Base-by-base conservation (phyloP, 2,329 filamentous ascomycete species). In the Neospermospora avenae region DNA sequence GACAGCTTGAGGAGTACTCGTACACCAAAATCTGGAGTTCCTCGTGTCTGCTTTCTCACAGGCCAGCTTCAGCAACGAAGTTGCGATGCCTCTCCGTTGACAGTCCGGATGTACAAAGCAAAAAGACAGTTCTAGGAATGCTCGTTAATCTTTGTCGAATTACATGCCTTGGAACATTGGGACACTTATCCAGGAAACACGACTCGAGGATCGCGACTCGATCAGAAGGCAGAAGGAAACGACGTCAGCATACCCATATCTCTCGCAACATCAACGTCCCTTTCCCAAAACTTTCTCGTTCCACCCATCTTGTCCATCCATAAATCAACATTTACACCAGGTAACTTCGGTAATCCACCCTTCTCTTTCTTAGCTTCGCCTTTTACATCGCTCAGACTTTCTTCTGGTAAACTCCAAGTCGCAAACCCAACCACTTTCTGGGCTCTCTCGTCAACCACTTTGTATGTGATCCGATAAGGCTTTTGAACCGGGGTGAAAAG, bases 31-130 rank as follows among this genome's bases (percentile, higher is more conserved):
- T 16, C 55, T 64, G 0, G 56, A 59, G 4, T 25, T 16, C 28
- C 55, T 13, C 20, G 59, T 45, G 44, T 67, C 63, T 13, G 62
- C 65, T 44, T 59, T 55, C n/a, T 45, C 16, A 1, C 20, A 35
- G 11, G 65, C 67, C 55, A 60, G 59, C 37, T 59, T 4, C 3
- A 67, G 42, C 1, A 67, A 41, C n/a, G 55, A 25, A 18, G 65
- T 59, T 16, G 61, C 67, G n/a, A 65, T 63, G 4, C 64, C 64
- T 46, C 45, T 58, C 2, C 57, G 58, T 3, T 67, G 64, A 48
- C 65, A 63, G 3, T 45, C 39, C 14, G 65, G 64, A 28, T 65
- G 56, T 4, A 67, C 64, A 28, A 68, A 68, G 24, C 58, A 62
- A 4, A 67, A 59, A n/a, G 57, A 37, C 4, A 68, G 53, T 4